Conservation (phyloP, 805 yeast genomes). For the Metschnikowia corniflorae region DNA sequence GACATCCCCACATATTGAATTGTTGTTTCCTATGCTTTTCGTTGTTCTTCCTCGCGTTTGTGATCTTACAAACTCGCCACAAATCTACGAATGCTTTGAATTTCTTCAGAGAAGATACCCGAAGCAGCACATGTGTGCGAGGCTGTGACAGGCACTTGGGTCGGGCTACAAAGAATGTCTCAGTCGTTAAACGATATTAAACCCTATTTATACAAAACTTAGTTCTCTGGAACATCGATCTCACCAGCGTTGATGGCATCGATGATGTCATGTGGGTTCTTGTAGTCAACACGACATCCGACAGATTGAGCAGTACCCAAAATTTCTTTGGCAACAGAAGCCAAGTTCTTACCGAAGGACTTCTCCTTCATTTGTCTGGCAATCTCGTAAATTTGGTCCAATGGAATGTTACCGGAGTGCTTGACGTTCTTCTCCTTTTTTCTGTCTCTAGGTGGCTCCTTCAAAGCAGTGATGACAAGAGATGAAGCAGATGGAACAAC, state of each 20-base stretch:
- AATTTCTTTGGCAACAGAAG: conserved; percentile 97
- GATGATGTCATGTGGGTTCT: conserved; percentile 98
- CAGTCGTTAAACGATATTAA: conserved; percentile 33
- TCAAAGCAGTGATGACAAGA: conserved; percentile 96
- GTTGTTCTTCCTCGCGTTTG: too few relatives aligned
- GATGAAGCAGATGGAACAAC: conserved; percentile 99
- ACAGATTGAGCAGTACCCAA: conserved; percentile 99
- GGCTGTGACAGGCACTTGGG: neutral
- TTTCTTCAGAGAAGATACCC: too few relatives aligned
- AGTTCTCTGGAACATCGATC: conserved; percentile 86
- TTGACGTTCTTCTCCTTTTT: conserved; percentile 99
- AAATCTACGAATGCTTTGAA: too few relatives aligned
- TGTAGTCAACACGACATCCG: conserved; percentile 98
- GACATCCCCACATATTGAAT: too few relatives aligned
- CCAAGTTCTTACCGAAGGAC: conserved; percentile 96
- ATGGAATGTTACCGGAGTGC: conserved; percentile 98
- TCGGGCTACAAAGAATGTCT: conserved; percentile 4
- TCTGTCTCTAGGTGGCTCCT: conserved; percentile 99
- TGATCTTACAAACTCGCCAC: too few relatives aligned
- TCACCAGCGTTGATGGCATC: conserved; percentile 98
- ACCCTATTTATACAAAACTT: conserved; percentile 39
- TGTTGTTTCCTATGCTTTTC: too few relatives aligned
- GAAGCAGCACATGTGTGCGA: too few relatives aligned
- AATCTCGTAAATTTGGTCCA: conserved; percentile 93
- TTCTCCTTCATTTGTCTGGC: conserved; percentile 97